Evolutionary conservation across 371 early-diverging fungal genomes (phyloP).

Genomic region (Mucor mucedo): DNA sequence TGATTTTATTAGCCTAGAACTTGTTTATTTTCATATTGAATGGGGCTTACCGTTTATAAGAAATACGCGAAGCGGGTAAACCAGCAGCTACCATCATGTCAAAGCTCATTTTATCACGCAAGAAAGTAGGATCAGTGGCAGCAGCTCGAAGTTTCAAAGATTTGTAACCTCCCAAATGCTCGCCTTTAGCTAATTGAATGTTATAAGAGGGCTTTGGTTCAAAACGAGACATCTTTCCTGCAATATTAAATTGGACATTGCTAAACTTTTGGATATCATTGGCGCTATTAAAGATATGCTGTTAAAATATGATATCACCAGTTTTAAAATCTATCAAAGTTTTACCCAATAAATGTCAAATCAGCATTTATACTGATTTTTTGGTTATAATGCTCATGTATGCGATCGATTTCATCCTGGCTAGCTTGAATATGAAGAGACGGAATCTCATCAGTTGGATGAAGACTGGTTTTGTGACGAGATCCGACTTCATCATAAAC

Average conservation of each 20-base stretch:
- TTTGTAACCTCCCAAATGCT: background rate
- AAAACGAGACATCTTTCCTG: background rate
- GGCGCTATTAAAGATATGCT: background rate
- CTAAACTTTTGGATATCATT: background rate
- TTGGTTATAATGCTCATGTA: slow-evolving; percentile 5
- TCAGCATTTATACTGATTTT: background rate
- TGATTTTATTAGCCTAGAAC: background rate
- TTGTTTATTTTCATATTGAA: background rate
- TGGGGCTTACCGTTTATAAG: background rate
- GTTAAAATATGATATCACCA: background rate
- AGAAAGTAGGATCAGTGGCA: slow-evolving; percentile 1
- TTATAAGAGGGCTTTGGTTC: slow-evolving; percentile 1
- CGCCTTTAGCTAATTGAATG: background rate
- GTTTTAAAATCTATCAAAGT: background rate
- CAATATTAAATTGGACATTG: background rate
- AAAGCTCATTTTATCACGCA: background rate
- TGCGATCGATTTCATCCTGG: slow-evolving; percentile 3
- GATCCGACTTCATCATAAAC: background rate
- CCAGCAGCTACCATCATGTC: background rate
- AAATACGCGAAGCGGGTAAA: background rate
- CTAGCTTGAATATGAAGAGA: background rate
- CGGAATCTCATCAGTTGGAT: background rate
- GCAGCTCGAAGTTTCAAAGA: background rate
- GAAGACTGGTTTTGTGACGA: background rate
- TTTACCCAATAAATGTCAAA: slow-evolving; percentile 1